Evolutionary conservation across 768 basidiomycete species (phyloP), one percentile per base, ranked within the genome.

Genomic region (Candolleomyces eurysporus): DNA sequence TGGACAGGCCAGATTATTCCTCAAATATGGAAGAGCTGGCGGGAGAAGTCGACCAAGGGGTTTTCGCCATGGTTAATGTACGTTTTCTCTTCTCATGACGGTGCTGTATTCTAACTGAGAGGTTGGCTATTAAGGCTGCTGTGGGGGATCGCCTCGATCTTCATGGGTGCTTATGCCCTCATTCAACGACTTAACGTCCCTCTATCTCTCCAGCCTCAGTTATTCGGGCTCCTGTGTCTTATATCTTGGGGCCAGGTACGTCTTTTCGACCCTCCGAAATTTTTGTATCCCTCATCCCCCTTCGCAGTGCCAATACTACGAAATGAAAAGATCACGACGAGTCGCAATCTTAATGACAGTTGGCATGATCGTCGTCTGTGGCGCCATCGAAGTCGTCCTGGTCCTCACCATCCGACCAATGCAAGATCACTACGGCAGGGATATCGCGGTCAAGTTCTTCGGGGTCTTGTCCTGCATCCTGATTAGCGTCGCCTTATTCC

Each of bases 1-100:
- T 90, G 89, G 89, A 84, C 83, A 4, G 75, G 79, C 14, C 89
- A 89, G 65, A 68, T 91, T 14, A 69, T 91, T 36, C 90, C 90
- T 6, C 89, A 91, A 64, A 78, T 90, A 22, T 83, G 85, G 83
- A 91, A 93, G 72, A 89, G 82, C 64, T 88, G 83, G 76, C 78
- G 83, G 40, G 76, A 77, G 19, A 88, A 91, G 67, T 84, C 83
- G 22, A 90, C 88, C 0, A 77, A 83, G 30, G 91, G 92, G 0
- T 76, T 93, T 10, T 91, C 90, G 1, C 81, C 78, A 14, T 83
- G 74, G 71, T 79, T 94, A 36, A 82, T 91, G 89, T 87, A 70
- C 59, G 77, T 76, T 26, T 42, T 43, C 42, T 14, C 8, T 36
- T 13, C 32, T 42, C 19, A 11, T 8, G 26, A 42, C 2, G 45